Percentiles rank a stretch among this genome's conserved stretches.
These are phyloP conservation scores for Bidens hawaiensis DNA, from an alignment of 140 eudicot genomes.

Conservation along the genomic window DNA sequence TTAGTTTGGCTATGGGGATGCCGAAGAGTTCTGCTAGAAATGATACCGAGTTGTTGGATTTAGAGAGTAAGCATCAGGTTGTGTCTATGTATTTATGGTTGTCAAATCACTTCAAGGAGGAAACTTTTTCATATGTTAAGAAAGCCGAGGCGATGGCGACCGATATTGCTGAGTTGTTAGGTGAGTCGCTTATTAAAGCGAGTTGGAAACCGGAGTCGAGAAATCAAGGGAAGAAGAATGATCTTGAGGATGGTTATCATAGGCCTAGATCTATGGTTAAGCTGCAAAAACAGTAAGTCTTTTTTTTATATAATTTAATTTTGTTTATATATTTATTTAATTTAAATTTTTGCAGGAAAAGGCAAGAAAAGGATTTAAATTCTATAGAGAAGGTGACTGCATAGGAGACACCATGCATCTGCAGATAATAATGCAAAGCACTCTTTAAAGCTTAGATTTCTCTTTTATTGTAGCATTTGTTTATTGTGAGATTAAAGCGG, in stretches of 20 bases:
- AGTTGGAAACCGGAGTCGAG: slow-evolving; percentile 91
- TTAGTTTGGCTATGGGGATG: slow-evolving; percentile 87
- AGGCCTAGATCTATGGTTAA: slow-evolving; percentile 69
- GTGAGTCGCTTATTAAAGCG: slow-evolving; percentile 68
- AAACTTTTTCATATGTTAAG: slow-evolving; percentile 65
- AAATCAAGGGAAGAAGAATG: slow-evolving; percentile 35
- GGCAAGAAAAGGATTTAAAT: slow-evolving; percentile 25
- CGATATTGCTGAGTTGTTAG: slow-evolving; percentile 71
- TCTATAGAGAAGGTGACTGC: slow-evolving; percentile 25
- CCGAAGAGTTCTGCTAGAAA: slow-evolving; percentile 74
- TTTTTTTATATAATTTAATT: not conserved
- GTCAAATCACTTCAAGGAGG: slow-evolving; percentile 82
- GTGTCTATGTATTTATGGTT: slow-evolving; percentile 91
- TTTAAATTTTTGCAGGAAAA: slow-evolving; percentile 29
- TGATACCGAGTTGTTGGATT: slow-evolving; percentile 88
- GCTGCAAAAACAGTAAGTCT: slow-evolving; percentile 48
- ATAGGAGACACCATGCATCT: not conserved
- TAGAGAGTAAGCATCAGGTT: slow-evolving; percentile 94
- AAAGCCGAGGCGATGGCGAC: slow-evolving; percentile 87
- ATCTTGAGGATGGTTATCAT: slow-evolving; percentile 51
- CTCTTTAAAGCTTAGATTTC: not conserved
- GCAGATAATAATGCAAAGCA: not conserved
- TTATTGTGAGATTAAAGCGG: not conserved
- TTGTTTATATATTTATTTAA: too few relatives aligned
- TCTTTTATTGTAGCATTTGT: not conserved